Evolutionary conservation across 2,329 filamentous ascomycete species (phyloP), one percentile per base, ranked within the genome.

Genomic region (Didymella pomorum): DNA sequence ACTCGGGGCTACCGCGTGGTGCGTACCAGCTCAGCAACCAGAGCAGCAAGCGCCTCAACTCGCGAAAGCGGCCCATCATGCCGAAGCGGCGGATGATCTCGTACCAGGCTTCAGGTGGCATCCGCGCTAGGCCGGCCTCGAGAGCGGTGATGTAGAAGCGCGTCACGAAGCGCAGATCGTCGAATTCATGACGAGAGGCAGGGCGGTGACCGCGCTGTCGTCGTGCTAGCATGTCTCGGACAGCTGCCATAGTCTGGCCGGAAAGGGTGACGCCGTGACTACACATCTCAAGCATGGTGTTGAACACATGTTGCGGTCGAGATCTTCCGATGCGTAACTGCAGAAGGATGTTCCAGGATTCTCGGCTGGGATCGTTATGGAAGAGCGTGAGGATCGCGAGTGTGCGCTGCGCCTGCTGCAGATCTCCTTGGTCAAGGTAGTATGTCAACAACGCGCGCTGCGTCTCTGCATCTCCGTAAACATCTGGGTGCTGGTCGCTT

Each of bases 401-500:
- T 0, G 86, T 86, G 52, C 86, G 77, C 56, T 85, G 82, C 50
- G 84, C 83, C 56, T 82, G 81, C 16, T 67, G 64, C 79, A 79
- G 82, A 58, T 88, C 82, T 44, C 78, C 75, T 28, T 74, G 72
- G n/a, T 79, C 71, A 23, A 86, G 79, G 67, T 85, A 86, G 12
- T 79, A 79, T 4, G 77, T 63, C 2, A 90, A 76, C 4, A 89
- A 75, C 3, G 76, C 75, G 60, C 85, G 81, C 67, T 89, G 87
- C 11, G 84, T 75, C 5, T 76, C 62, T 5, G 60, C 63, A 67
- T 90, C 83, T 63, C 87, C 86, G 48, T 88, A 82, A 8, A 83
- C 80, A 60, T 89, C 87, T 1, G 87, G 87, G 74, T 90, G 87
- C 57, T 88, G 84, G 69, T 90, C 87, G 63, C 82, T 87, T 37